Evolutionary conservation across 2,329 filamentous ascomycete genomes (phyloP).

Genomic region (Colletotrichum zoysiae): DNA sequence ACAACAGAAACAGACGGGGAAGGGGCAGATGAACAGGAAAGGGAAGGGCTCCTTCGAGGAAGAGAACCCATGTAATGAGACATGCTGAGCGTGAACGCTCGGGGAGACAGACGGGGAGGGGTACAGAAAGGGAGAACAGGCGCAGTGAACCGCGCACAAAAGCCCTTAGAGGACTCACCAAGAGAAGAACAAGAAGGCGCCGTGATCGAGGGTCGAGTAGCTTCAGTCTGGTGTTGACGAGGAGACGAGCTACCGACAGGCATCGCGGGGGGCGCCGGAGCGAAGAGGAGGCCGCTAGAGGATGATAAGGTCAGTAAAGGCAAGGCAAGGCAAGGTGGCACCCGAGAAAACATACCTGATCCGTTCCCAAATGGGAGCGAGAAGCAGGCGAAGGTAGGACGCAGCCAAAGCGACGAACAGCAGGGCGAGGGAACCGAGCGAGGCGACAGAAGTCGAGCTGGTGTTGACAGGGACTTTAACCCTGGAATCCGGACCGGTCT

Average conservation of each 20-base stretch:
- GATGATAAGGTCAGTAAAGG: neutral
- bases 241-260: conserved; percentile 14
- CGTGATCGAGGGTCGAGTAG: conserved; percentile 22
- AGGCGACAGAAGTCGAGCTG: conserved; percentile 20
- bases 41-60: neutral
- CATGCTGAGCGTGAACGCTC: conserved; percentile 19
- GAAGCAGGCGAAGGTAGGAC: conserved; percentile 1
- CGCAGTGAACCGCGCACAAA: conserved; percentile 7
- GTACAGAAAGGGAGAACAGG: conserved; percentile 5
- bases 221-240: conserved; percentile 7
- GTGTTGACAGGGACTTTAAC: conserved; percentile 16
- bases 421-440: conserved; percentile 11
- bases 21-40: neutral
- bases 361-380: neutral
- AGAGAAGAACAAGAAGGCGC: conserved; percentile 9
- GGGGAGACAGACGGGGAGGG: conserved; percentile 12
- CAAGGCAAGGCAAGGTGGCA: neutral
- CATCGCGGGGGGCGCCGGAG: conserved; percentile 18
- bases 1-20: neutral
- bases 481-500: conserved; percentile 22
- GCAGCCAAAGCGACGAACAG: neutral
- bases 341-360: neutral
- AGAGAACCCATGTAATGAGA: conserved; percentile 16
- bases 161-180: conserved; percentile 15
- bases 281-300: neutral